Conservation (phyloP, 345 rosid species). For the Mercurialis annua region DNA sequence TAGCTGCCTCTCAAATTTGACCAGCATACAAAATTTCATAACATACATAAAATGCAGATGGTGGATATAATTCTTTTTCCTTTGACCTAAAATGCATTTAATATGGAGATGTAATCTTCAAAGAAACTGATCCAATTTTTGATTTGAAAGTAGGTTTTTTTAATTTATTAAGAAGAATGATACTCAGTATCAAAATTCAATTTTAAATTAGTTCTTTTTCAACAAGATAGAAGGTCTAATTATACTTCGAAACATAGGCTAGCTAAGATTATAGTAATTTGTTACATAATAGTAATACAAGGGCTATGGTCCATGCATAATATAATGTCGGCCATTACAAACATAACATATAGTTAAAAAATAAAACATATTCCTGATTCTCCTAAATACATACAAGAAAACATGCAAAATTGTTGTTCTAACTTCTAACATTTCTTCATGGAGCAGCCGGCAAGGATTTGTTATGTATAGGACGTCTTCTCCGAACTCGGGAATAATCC, state of each 20-base stretch:
- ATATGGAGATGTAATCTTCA: too few species aligned
- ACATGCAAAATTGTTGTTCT: constrained; percentile 23
- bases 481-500: constrained; percentile 65
- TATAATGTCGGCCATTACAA: constrained; percentile 39
- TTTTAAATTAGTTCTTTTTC: neutral
- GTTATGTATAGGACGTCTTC: constrained; percentile 80
- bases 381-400: constrained; percentile 30
- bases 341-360: constrained; percentile 12
- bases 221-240: neutral
- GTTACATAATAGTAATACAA: constrained; percentile 18
- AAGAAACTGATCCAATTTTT: too few species aligned
- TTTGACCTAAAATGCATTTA: too few species aligned
- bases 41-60: too few species aligned
- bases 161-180: too few species aligned
- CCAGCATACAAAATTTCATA: too few species aligned
- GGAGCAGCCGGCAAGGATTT: constrained; percentile 60
- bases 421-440: constrained; percentile 16
- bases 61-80: too few species aligned
- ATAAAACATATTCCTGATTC: constrained; percentile 17
- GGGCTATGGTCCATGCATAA: constrained; percentile 38
- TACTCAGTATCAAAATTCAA: too few species aligned
- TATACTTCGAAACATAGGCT: neutral
- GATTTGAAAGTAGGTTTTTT: too few species aligned
- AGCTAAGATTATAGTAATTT: neutral
- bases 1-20: too few species aligned